These are phyloP conservation scores for Nigrograna mackinnonii DNA, from an alignment of 2,329 filamentous ascomycete species.

Conservation along the genomic window DNA sequence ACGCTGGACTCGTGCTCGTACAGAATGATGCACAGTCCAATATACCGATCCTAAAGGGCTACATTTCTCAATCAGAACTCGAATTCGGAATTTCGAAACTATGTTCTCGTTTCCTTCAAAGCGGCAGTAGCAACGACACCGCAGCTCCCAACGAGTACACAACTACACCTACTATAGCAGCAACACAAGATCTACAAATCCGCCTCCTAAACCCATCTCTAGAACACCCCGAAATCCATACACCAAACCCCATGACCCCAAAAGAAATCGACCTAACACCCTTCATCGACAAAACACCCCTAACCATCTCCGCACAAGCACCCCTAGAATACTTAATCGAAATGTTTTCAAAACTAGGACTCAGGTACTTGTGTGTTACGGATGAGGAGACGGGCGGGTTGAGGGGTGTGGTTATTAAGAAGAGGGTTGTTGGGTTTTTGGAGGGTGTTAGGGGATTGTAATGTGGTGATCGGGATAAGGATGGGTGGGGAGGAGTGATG, in stretches of 20 bases:
- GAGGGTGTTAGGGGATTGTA: no score
- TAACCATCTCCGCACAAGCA: slow-evolving; percentile 54
- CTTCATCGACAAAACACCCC: slow-evolving; percentile 59
- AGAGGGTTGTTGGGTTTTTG: slow-evolving; percentile 58
- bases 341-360: slow-evolving; percentile 62
- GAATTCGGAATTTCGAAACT: slow-evolving; percentile 51
- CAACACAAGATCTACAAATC: slow-evolving; percentile 36
- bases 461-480: no score
- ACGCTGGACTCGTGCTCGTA: slow-evolving; percentile 61
- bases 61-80: slow-evolving; percentile 58
- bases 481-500: no score
- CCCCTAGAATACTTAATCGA: slow-evolving; percentile 64
- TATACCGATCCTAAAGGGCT: slow-evolving; percentile 55
- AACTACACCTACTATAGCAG: slow-evolving; percentile 4
- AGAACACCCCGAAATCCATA: slow-evolving; percentile 19
- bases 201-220: slow-evolving; percentile 42
- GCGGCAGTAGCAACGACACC: no score
- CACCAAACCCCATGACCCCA: slow-evolving; percentile 10
- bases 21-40: slow-evolving; percentile 27
- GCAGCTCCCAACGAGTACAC: slow-evolving; percentile 15
- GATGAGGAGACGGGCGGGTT: slow-evolving; percentile 56
- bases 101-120: no score
- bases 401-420: slow-evolving; percentile 62
- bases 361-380: slow-evolving; percentile 59
- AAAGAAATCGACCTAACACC: slow-evolving; percentile 48